Evolutionary conservation across 176 grass and related monocot species (phyloP).

Genomic region (Raddia distichophylla): DNA sequence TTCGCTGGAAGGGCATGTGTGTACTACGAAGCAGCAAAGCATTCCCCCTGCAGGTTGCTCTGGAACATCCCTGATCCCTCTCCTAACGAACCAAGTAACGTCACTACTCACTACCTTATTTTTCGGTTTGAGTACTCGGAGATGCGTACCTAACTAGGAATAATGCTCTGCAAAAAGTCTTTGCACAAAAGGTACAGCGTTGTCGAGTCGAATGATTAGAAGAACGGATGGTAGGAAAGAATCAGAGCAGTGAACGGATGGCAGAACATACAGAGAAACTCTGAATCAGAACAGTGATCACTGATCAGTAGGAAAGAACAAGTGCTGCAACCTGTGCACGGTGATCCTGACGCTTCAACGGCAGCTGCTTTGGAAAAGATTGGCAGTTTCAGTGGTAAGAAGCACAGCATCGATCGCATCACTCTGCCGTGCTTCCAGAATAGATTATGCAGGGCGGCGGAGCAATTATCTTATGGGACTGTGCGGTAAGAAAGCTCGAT

Average conservation of each 20-base stretch:
- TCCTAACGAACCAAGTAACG: slow-evolving; percentile 7
- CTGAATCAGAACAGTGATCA: background rate
- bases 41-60: background rate
- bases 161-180: background rate
- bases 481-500: background rate
- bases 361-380: slow-evolving; percentile 18
- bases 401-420: background rate
- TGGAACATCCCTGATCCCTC: background rate
- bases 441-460: background rate
- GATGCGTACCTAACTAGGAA: background rate
- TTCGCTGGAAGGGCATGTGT: background rate
- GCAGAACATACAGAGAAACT: background rate
- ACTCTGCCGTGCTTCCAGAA: background rate
- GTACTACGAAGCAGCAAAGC: background rate
- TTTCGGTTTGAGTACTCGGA: too few relatives aligned
- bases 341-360: background rate
- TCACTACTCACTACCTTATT: background rate
- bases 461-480: slow-evolving; percentile 11
- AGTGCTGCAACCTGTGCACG: background rate
- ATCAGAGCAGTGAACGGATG: too few relatives aligned
- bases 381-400: background rate
- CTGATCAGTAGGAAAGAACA: background rate
- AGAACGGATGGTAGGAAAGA: background rate
- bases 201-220: slow-evolving; percentile 27
- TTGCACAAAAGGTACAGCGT: background rate